These are phyloP conservation scores for Fraxinus americana DNA, from an alignment of 257 asterid genomes.

Conservation along the genomic window DNA sequence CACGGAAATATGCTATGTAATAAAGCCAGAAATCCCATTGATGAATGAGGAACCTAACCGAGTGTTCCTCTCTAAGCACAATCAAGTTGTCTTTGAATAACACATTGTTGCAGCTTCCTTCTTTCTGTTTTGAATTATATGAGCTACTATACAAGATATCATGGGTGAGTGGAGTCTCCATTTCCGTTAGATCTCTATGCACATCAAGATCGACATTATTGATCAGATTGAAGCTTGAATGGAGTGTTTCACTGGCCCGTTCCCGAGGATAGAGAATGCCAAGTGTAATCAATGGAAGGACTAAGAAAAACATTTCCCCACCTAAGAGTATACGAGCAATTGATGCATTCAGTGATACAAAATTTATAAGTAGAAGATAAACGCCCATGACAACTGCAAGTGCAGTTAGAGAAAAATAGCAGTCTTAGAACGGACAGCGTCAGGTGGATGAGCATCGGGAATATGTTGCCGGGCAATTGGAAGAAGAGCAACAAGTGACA, in stretches of 20 bases:
- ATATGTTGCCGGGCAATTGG: conserved; percentile 28
- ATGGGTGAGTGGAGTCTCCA: conserved; percentile 7
- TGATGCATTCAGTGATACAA: conserved; percentile 26
- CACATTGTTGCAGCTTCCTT: conserved; percentile 21
- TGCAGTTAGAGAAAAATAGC: conserved; percentile 37
- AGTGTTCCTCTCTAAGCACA: conserved; percentile 66
- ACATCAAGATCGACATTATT: conserved; percentile 31
- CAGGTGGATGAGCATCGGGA: conserved; percentile 25
- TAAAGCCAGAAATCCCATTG: conserved; percentile 70
- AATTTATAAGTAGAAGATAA: conserved; percentile 50
- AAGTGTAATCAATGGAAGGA: conserved; percentile 23
- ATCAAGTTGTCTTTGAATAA: conserved; percentile 27
- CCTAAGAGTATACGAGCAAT: conserved; percentile 35
- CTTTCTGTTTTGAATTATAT: conserved; percentile 24
- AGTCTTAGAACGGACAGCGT: conserved; percentile 28
- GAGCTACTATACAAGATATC: conserved; percentile 15
- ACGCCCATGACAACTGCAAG: conserved; percentile 51
- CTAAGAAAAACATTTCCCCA: too few species aligned
- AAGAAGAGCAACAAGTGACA: conserved; percentile 34
- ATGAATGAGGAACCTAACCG: conserved; percentile 36
- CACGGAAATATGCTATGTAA: conserved; percentile 54
- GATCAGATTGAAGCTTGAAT: conserved; percentile 22
- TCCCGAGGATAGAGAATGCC: conserved; percentile 22
- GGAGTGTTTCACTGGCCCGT: conserved; percentile 17
- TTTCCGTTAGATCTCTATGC: conserved; percentile 27